Conservation (phyloP, 2,329 filamentous ascomycete genomes). For the Escovopsis sp. region DNA sequence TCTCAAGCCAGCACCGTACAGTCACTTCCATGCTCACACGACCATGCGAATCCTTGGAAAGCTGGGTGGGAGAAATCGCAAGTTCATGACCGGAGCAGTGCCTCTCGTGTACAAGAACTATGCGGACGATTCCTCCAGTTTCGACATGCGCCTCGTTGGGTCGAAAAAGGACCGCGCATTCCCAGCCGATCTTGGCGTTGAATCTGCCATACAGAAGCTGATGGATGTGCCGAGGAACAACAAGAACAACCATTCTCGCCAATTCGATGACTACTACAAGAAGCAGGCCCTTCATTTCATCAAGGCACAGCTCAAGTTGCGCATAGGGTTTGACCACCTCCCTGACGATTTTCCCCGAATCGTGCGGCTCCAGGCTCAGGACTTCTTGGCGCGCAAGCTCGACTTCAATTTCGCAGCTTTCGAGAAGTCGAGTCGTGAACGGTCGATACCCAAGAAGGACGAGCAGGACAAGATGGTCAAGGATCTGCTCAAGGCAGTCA, state of each 20-base stretch:
- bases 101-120: slow-evolving; percentile 72
- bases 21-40: slow-evolving; percentile 93
- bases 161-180: slow-evolving; percentile 82
- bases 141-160: slow-evolving; percentile 78
- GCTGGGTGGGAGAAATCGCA: slow-evolving; percentile 84
- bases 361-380: slow-evolving; percentile 77
- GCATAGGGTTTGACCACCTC: slow-evolving; percentile 73
- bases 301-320: slow-evolving; percentile 75
- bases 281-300: slow-evolving; percentile 81
- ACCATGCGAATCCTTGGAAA: slow-evolving; percentile 97
- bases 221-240: slow-evolving; percentile 58
- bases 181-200: slow-evolving; percentile 70
- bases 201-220: slow-evolving; percentile 76
- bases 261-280: slow-evolving; percentile 74
- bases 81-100: slow-evolving; percentile 82
- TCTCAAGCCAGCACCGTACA: slow-evolving; percentile 83
- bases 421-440: slow-evolving; percentile 60
- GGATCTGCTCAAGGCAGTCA: slow-evolving; percentile 75
- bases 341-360: slow-evolving; percentile 79
- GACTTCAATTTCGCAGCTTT: slow-evolving; percentile 57
- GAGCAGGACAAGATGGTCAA: slow-evolving; percentile 70
- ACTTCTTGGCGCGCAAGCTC: slow-evolving; percentile 57
- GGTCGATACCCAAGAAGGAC: slow-evolving; percentile 75
- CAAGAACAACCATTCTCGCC: slow-evolving; percentile 38
- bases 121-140: slow-evolving; percentile 74